Base-by-base conservation (phyloP, 164 flowering plant species). In the Buxus sempervirens region DNA sequence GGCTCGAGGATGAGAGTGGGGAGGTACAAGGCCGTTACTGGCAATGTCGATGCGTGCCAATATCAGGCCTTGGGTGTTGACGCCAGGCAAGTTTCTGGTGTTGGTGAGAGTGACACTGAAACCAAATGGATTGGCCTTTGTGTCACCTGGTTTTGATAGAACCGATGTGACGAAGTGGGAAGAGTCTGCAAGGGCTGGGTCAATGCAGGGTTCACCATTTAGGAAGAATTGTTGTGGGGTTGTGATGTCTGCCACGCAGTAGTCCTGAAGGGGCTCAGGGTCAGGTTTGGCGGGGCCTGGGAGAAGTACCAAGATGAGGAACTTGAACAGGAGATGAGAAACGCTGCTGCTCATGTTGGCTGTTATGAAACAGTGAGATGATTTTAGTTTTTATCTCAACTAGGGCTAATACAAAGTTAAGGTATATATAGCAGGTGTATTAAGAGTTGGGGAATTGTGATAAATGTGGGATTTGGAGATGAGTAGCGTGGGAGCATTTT, bases 1-100 rank as follows among this genome's bases (percentile, higher is more conserved):
- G 68, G 91, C 97, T 69, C 97, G 76, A 15, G 97, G 94, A 73
- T 89, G 97, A 16, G 83, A 70, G 67, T 89, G 94, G 8, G 80
- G 87, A 0, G 90, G 88, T 0, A 91, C 85, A 0, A 81, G 59
- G 28, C 90, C 90, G 26, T 67, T 27, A 0, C 71, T 70, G 0
- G 75, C 85, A 0, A 89, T 68, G 67, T 88, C 91, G 0, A 81
- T 53, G 0, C 90, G 85, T 9, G 85, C 89, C 89, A 87, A 73
- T 70, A 81, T 64, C 21, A 90, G 73, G 70, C 95, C 91, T 78
- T 81, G 73, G 0, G 95, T 87, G 82, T 88, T 85, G 38, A 83
- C 51, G n/a, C 94, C 91, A 0, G 91, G 93, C 36, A 89, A 54
- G 74, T 83, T 86, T 1, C n/a, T 58, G 1, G 68, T 68, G 54